Evolutionary conservation across 805 yeast species (phyloP).

Genomic region (Candida pseudoglaebosa): DNA sequence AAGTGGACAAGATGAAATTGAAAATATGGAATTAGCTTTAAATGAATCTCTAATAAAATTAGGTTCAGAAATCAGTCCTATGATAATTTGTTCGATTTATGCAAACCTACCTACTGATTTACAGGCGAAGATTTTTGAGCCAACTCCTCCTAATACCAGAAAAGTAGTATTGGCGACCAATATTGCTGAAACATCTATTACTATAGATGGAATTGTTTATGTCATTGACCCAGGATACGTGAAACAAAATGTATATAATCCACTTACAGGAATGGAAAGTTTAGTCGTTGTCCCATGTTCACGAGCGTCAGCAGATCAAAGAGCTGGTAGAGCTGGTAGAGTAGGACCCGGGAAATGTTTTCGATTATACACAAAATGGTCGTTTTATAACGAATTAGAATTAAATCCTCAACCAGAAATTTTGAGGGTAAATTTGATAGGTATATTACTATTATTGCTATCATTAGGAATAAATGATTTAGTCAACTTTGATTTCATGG

Average conservation of each 20-base stretch:
- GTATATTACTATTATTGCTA: slow-evolving; percentile 70
- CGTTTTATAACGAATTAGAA: slow-evolving; percentile 73
- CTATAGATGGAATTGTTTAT: slow-evolving; percentile 40
- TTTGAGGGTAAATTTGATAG: slow-evolving; percentile 73
- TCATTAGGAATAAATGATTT: slow-evolving; percentile 85
- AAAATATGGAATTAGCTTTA: slow-evolving; percentile 67
- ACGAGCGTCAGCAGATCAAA: slow-evolving; percentile 42
- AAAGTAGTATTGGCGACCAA: slow-evolving; percentile 94
- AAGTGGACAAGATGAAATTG: slow-evolving; percentile 97
- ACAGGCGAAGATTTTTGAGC: slow-evolving; percentile 79
- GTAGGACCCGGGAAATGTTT: slow-evolving; percentile 53
- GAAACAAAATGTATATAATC: slow-evolving; percentile 40
- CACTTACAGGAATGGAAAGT: slow-evolving; percentile 42
- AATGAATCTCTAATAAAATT: slow-evolving; percentile 61
- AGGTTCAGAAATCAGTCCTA: slow-evolving; percentile 55
- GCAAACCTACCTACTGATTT: slow-evolving; percentile 85
- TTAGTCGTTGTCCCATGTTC: slow-evolving; percentile 45
- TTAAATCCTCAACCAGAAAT: slow-evolving; percentile 87
- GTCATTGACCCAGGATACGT: slow-evolving; percentile 46
- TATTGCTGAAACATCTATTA: slow-evolving; percentile 58
- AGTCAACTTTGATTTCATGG: slow-evolving; percentile 83
- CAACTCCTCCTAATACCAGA: slow-evolving; percentile 73
- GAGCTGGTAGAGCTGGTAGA: slow-evolving; percentile 48
- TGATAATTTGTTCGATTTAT: slow-evolving; percentile 82
- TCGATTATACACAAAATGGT: slow-evolving; percentile 79